Evolutionary conservation across 2,329 filamentous ascomycete species (phyloP).

Genomic region (Diplodia scrobiculata): DNA sequence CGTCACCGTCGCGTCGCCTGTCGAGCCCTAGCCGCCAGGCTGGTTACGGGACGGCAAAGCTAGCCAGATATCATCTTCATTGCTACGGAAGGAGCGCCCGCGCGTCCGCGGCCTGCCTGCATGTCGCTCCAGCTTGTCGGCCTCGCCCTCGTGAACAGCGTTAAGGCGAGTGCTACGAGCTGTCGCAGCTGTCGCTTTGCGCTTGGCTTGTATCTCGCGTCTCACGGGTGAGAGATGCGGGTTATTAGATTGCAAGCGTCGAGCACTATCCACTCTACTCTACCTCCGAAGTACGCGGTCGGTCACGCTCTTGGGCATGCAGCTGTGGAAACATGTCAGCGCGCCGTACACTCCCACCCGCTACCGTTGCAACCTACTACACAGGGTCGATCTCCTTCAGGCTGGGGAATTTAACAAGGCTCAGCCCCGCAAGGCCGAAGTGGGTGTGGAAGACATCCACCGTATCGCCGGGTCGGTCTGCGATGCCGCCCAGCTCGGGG

Average conservation of each 20-base stretch:
- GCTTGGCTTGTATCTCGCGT: conserved; percentile 63
- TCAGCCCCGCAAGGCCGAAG: conserved; percentile 86
- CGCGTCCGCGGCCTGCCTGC: not conserved
- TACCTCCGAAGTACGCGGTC: conserved; percentile 39
- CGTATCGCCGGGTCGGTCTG: conserved; percentile 89
- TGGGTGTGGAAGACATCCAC: conserved; percentile 96
- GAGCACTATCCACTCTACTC: not conserved
- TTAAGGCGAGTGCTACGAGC: not conserved
- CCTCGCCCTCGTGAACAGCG: not conserved
- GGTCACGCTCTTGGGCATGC: conserved; percentile 47
- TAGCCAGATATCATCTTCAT: not conserved
- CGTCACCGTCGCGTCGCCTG: not conserved
- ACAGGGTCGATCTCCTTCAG: conserved; percentile 81
- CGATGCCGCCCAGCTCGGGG: conserved; percentile 76
- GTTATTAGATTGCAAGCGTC: conserved; percentile 72
- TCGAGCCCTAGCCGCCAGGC: not conserved
- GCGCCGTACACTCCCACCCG: too few species aligned
- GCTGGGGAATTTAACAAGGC: conserved; percentile 75
- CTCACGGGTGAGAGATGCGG: conserved; percentile 56
- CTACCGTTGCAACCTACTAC: conserved; percentile 61
- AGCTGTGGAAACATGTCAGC: conserved; percentile 37
- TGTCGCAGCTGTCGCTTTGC: conserved; percentile 6
- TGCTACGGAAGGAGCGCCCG: conserved; percentile 15
- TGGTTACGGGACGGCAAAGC: not conserved
- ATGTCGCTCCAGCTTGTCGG: not conserved